Percentiles rank a stretch among this genome's conserved stretches.
Conservation (phyloP, 1,139 yeast genomes). For the Starmera stellimalicola region DNA sequence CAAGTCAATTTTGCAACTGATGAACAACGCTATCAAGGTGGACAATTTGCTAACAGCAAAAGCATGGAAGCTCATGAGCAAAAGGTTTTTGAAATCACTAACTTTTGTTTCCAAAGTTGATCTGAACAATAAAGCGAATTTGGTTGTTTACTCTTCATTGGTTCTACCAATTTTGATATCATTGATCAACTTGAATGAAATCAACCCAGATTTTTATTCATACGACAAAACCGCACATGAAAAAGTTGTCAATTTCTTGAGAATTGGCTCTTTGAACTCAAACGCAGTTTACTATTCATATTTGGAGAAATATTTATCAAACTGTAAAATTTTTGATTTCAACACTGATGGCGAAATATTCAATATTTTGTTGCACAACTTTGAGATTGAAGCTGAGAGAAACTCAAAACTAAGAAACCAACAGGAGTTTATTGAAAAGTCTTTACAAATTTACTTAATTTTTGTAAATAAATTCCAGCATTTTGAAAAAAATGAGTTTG, state of each 20-base stretch:
- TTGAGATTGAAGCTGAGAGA: conserved; percentile 19
- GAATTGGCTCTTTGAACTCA: conserved; percentile 45
- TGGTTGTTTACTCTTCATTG: conserved; percentile 32
- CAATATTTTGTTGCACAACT: conserved; percentile 14
- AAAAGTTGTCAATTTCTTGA: conserved; percentile 36
- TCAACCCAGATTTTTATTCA: conserved; percentile 41
- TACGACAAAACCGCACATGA: conserved; percentile 35
- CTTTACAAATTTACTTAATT: conserved; percentile 11
- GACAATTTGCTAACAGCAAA: conserved; percentile 20
- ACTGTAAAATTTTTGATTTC: conserved; percentile 3
- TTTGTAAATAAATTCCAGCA: conserved; percentile 2
- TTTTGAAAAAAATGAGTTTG: conserved; percentile 7
- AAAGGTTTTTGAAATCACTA: conserved; percentile 41
- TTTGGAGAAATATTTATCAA: conserved; percentile 12
- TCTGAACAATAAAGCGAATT: conserved; percentile 22
- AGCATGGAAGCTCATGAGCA: conserved; percentile 37
- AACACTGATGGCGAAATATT: conserved; percentile 11
- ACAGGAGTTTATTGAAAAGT: conserved; percentile 17
- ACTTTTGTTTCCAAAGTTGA: conserved; percentile 28
- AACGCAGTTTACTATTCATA: conserved; percentile 37
- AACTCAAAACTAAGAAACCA: conserved; percentile 20
- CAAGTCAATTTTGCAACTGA: conserved; percentile 32
- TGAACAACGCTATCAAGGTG: conserved; percentile 19
- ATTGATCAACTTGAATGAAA: conserved; percentile 31
- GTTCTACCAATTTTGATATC: conserved; percentile 42